phyloP scores from a whole-genome alignment of 257 asterid species.

The Solanum tacnaense region DNA sequence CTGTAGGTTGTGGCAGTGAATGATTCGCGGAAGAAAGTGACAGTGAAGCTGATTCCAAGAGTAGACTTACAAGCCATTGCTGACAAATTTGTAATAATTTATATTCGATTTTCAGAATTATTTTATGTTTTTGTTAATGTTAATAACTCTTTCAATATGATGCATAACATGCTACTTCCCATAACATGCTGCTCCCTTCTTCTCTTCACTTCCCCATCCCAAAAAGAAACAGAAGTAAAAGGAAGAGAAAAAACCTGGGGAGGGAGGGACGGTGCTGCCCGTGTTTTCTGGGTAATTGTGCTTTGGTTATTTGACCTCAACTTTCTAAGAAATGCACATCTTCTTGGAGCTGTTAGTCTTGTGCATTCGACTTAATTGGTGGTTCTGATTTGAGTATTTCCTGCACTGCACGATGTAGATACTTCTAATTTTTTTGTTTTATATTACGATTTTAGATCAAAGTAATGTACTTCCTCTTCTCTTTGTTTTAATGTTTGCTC shows the following conservation, averaged over 20 bases:
- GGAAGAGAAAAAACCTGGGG: not conserved
- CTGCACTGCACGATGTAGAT: not conserved
- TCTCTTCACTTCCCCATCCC: not conserved
- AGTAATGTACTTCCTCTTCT: not conserved
- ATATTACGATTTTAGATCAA: not conserved
- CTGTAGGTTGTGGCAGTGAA: conserved; percentile 68
- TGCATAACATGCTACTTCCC: not conserved
- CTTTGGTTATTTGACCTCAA: not conserved
- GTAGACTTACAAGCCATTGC: conserved; percentile 87
- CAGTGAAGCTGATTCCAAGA: conserved; percentile 83
- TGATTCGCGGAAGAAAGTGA: conserved; percentile 55
- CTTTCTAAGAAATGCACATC: not conserved
- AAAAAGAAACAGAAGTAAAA: not conserved
- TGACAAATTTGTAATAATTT: conserved; percentile 67
- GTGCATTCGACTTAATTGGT: not conserved
- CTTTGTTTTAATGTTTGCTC: not conserved
- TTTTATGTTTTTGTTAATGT: not conserved
- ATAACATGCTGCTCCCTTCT: not conserved
- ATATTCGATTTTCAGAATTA: not conserved
- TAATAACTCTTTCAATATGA: not conserved
- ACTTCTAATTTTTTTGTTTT: not conserved
- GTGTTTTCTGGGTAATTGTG: not conserved
- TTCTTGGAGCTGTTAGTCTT: not conserved
- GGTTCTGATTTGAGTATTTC: not conserved
- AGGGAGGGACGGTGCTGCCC: not conserved